Evolutionary conservation across 805 yeast species (phyloP), one percentile per base, ranked within the genome.

Genomic region (Ogataea chonburiensis): DNA sequence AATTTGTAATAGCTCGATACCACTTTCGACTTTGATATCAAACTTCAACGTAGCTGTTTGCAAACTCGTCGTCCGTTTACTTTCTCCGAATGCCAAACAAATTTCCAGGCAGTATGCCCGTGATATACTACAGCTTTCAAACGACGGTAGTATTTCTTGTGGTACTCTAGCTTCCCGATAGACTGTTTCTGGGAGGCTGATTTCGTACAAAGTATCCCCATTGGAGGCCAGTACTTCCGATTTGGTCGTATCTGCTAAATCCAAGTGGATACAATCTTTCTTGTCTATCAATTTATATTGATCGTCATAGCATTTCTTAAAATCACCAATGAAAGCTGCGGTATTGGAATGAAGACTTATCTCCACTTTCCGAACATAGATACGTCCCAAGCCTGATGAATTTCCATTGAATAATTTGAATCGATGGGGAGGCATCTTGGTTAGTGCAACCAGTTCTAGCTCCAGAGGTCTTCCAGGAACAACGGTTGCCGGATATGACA

Each of bases 101-200:
- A 72, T 49, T 24, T 49, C 54, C 25, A 75, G 35, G 4, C 49
- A 43, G 48, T 77, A 75, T n/a, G 40, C 45, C 24, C 83, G 63
- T 8, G 61, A 50, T 15, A 81, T 66, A 48, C 77, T 79, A 49
- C 85, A 78, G 4, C 79, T 69, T 17, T 52, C 56, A 53, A 81
- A 81, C 13, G 73, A 56, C 2, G 86, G 84, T 2, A 78, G 60
- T 4, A 73, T 57, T 26, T 64, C 47, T 29, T 66, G 69, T 0
- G 83, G 81, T 12, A 75, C 43, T 3, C 60, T 52, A 27, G 75
- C 67, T 42, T 63, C 65, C 17, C 59, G 46, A 41, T 61, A 70
- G 37, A 65, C 53, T 29, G 59, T 49, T 15, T 42, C 43, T 1
- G 78, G 76, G 13, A 73, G 63, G 40, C 68, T 74, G n/a, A 70